Base-by-base conservation (phyloP, 2,329 filamentous ascomycete genomes). In the Verticillium dahliae region DNA sequence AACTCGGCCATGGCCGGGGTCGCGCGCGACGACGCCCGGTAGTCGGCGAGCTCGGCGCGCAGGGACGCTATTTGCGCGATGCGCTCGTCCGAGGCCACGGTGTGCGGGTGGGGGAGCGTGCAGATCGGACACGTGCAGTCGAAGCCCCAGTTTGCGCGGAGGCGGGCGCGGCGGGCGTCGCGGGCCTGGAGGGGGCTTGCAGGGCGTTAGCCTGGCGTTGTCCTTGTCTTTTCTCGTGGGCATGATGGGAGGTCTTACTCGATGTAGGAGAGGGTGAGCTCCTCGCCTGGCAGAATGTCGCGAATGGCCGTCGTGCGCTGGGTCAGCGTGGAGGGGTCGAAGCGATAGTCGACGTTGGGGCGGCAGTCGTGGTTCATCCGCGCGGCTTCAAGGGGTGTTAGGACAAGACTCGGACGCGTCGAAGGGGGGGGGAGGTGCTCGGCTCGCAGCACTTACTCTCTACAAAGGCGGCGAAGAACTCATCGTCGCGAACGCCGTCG, bases 341-440 rank as follows among this genome's bases (percentile, higher is more conserved):
- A 78, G 64, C 71, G 73, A 69, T 79, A 79, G 66, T 76, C 77
- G 35, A 75, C 72, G 62, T 79, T 79, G 35, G 78, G 74, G 1
- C 77, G 73, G 65, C 78, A 80, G 67, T 79, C 76, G 67, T 80
- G 78, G 68, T 80, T 80, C 65, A 78, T 68, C 34, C 76, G 70
- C 27, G 77, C 76, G 62, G 77, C 69, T 71, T 37, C 1, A 27
- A 22, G 38, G 27, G 4, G 34, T 63, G 61, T 58, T 33, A 9
- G 52, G 15, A 7, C 15, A 52, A 52, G 1, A 4, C 45, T 31
- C 27, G 3, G 27, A 31, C 27, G 27, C 27, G 5, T 31, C 27
- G 15, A 31, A 31, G 5, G 5, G 27, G 4, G 27, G 27, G 27
- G 27, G 27, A 31, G 27, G 27, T 31, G 27, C 27, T 31, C 27